Evolutionary conservation across 352 stramenopile genomes (phyloP).

Genomic region (Pythium biforme): DNA sequence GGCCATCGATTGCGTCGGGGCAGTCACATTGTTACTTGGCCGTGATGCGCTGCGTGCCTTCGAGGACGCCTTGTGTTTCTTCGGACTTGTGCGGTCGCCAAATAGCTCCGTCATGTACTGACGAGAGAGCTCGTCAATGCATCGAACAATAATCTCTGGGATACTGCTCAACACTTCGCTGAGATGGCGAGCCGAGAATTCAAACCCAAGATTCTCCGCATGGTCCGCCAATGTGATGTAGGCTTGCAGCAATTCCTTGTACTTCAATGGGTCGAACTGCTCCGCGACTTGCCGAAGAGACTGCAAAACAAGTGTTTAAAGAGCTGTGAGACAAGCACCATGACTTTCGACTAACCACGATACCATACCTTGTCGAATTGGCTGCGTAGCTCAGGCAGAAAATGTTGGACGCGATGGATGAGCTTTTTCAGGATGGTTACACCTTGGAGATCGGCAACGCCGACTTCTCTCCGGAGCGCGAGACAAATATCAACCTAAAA

Average conservation of each 20-base stretch:
- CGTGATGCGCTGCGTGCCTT: constrained; percentile 13
- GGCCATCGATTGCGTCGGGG: constrained; percentile 23
- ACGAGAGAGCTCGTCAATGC: constrained; percentile 66
- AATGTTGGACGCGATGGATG: constrained; percentile 61
- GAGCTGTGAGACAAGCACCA: no score
- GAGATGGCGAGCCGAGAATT: constrained; percentile 69
- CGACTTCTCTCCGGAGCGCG: constrained; percentile 47
- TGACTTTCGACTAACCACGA: no score
- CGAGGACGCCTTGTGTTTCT: constrained; percentile 31
- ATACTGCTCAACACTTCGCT: constrained; percentile 75
- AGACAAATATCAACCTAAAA: constrained; percentile 75
- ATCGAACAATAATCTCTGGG: constrained; percentile 75
- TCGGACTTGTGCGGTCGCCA: constrained; percentile 37
- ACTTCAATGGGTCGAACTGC: constrained; percentile 65
- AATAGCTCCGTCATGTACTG: constrained; percentile 49
- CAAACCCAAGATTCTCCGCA: constrained; percentile 72
- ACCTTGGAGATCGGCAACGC: constrained; percentile 40
- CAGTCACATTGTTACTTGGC: background rate
- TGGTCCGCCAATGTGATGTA: constrained; percentile 80
- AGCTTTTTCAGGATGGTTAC: constrained; percentile 66
- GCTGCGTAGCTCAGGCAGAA: constrained; percentile 62
- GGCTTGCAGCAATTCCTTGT: constrained; percentile 81
- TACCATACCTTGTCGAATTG: constrained; percentile 86
- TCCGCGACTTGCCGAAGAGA: constrained; percentile 70
- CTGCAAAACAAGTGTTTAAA: no score